Evolutionary conservation across 352 stramenopile species (phyloP).

Genomic region (Phytophthora pini): DNA sequence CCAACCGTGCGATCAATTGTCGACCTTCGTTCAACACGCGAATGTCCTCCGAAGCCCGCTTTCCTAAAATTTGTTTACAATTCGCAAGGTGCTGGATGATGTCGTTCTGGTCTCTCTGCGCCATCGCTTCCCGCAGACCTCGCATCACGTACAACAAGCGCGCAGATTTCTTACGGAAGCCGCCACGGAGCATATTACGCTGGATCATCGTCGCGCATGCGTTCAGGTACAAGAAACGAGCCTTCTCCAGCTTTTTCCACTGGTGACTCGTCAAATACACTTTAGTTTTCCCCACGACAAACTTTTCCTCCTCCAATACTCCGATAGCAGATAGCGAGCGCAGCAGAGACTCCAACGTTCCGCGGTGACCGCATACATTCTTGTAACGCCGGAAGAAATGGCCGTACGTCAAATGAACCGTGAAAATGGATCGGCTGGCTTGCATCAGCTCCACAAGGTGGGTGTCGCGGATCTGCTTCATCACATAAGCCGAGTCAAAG

Average conservation of each 20-base stretch:
- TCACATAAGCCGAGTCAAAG: constrained; percentile 77
- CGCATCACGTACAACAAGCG: constrained; percentile 67
- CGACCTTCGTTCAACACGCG: constrained; percentile 61
- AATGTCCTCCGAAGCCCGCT: constrained; percentile 61
- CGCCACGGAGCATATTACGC: constrained; percentile 77
- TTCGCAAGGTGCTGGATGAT: constrained; percentile 71
- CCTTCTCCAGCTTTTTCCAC: constrained; percentile 84
- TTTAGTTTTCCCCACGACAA: constrained; percentile 73
- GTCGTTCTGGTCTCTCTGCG: constrained; percentile 56
- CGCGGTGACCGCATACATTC: constrained; percentile 80
- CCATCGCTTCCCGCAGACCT: constrained; percentile 59
- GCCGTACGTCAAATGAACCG: constrained; percentile 75
- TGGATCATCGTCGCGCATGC: constrained; percentile 87
- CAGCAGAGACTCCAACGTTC: constrained; percentile 76
- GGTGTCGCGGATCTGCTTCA: constrained; percentile 73
- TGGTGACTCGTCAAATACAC: constrained; percentile 84
- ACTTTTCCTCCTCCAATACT: constrained; percentile 81
- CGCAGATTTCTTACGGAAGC: constrained; percentile 69
- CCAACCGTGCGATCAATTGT: constrained; percentile 60
- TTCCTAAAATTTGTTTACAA: constrained; percentile 65
- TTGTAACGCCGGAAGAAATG: constrained; percentile 87
- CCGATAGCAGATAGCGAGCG: constrained; percentile 82
- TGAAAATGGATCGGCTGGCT: constrained; percentile 76
- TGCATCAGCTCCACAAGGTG: constrained; percentile 81
- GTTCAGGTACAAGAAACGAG: constrained; percentile 79